Evolutionary conservation across 2,329 filamentous ascomycete genomes (phyloP).

Genomic region (Phialophora expanda): DNA sequence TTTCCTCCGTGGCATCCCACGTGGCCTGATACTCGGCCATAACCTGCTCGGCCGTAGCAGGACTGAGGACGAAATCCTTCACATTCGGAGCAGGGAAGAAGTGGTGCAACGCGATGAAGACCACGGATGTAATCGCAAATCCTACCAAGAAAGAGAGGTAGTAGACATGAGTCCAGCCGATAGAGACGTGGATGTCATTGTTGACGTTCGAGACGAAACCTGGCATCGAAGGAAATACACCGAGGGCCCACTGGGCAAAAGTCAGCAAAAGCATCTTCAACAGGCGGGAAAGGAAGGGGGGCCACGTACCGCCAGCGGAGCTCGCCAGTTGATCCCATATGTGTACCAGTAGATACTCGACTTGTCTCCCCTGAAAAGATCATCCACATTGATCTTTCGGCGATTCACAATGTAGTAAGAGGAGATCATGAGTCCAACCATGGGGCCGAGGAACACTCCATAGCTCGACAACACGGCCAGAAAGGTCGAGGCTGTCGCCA

Average conservation of each 20-base stretch:
- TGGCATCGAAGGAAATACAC: conserved; percentile 43
- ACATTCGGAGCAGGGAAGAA: conserved; percentile 27
- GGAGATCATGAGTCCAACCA: conserved; percentile 44
- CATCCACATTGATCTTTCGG: conserved; percentile 50
- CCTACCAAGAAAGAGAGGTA: conserved; percentile 52
- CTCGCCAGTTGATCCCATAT: conserved; percentile 53
- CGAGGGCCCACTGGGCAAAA: conserved; percentile 44
- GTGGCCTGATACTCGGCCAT: conserved; percentile 24
- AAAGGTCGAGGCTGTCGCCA: conserved; percentile 52
- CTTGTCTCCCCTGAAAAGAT: conserved; percentile 50
- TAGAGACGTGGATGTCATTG: conserved; percentile 38
- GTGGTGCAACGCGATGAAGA: conserved; percentile 34
- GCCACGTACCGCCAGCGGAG: conserved; percentile 39
- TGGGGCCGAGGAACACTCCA: conserved; percentile 53
- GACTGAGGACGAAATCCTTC: conserved; percentile 26
- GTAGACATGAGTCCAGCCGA: conserved; percentile 48
- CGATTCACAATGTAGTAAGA: conserved; percentile 46
- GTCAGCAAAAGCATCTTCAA: background rate
- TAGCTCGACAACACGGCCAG: conserved; percentile 53
- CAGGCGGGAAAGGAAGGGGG: background rate
- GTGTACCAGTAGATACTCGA: conserved; percentile 52
- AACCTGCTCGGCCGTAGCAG: conserved; percentile 10
- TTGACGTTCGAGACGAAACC: conserved; percentile 41
- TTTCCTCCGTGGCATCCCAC: conserved; percentile 24
- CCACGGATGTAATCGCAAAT: conserved; percentile 47